A percentile compares a stretch with the other conserved stretches of the same genome.
These are phyloP conservation scores for Orobanche coerulescens DNA, from an alignment of 257 asterid genomes.

Conservation along the genomic window DNA sequence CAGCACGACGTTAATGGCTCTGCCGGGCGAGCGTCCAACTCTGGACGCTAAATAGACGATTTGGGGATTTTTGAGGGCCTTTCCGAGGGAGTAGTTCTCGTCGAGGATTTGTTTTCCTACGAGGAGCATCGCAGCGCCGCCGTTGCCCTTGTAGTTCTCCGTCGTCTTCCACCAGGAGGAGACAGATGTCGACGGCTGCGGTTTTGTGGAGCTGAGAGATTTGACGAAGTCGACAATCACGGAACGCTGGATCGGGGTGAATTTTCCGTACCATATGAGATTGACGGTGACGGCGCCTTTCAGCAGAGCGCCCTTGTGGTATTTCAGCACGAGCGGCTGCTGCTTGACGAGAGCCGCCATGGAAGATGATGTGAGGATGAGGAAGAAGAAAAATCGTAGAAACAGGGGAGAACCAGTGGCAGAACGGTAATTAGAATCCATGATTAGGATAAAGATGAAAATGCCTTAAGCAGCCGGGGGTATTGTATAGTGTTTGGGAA, in stretches of 20 bases:
- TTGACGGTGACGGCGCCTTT: slow-evolving; percentile 47
- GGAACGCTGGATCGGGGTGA: slow-evolving; percentile 47
- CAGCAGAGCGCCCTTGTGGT: slow-evolving; percentile 50
- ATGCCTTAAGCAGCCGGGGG: no score
- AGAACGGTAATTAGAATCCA: slow-evolving; percentile 27
- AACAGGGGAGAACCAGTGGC: slow-evolving; percentile 6
- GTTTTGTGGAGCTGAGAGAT: slow-evolving; percentile 28
- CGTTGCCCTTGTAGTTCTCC: slow-evolving; percentile 39
- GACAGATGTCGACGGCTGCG: slow-evolving; percentile 35
- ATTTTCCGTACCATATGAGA: slow-evolving; percentile 57
- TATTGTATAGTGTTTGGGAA: no score
- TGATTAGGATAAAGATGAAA: no score
- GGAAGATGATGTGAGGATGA: slow-evolving; percentile 25
- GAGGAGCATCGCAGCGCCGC: slow-evolving; percentile 31
- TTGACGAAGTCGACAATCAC: slow-evolving; percentile 50
- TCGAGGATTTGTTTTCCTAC: slow-evolving; percentile 49
- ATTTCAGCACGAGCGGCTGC: slow-evolving; percentile 42
- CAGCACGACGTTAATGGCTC: slow-evolving; percentile 56
- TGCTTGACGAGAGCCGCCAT: slow-evolving; percentile 42
- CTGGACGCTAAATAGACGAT: slow-evolving; percentile 45
- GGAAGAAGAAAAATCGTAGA: slow-evolving; percentile 12
- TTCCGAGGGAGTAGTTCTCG: slow-evolving; percentile 47
- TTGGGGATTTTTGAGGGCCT: slow-evolving; percentile 34
- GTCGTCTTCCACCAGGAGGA: slow-evolving; percentile 60
- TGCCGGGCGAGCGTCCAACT: slow-evolving; percentile 40